Conservation (phyloP, 805 yeast species). For the Nadsonia fulvescens region DNA sequence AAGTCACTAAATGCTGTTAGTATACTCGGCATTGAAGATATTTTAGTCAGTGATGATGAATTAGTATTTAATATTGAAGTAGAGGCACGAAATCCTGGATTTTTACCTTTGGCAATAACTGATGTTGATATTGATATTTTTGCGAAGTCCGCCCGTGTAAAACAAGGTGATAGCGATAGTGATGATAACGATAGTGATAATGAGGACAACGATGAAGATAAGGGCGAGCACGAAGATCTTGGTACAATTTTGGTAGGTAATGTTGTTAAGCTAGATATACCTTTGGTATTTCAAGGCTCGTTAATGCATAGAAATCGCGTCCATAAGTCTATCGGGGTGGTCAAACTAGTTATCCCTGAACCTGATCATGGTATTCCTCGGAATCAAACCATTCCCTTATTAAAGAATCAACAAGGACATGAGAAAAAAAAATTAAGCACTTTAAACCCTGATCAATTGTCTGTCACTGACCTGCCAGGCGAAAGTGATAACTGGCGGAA, state of each 20-base stretch:
- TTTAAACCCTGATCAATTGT: too few relatives aligned
- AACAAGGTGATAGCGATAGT: conserved; percentile 9
- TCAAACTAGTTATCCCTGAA: conserved; percentile 63
- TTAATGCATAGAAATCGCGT: conserved; percentile 47
- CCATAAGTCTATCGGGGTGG: conserved; percentile 44
- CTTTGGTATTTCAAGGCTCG: conserved; percentile 60
- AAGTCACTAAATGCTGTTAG: conserved; percentile 59
- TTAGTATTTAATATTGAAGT: conserved; percentile 61
- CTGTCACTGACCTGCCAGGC: too few relatives aligned
- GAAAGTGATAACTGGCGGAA: conserved; percentile 72
- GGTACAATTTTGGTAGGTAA: conserved; percentile 61
- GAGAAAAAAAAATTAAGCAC: conserved; percentile 1
- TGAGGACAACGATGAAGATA: conserved; percentile 7
- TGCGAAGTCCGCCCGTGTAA: conserved; percentile 23
- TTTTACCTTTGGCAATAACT: conserved; percentile 44
- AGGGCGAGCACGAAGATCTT: conserved; percentile 11
- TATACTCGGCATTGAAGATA: conserved; percentile 44
- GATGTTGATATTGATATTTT: conserved; percentile 69
- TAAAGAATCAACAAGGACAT: conserved; percentile 3
- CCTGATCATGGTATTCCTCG: conserved; percentile 1
- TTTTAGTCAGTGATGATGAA: conserved; percentile 70
- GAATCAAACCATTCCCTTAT: conserved; percentile 1
- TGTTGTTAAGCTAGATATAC: conserved; percentile 46
- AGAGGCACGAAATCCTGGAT: conserved; percentile 76
- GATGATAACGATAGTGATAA: conserved; percentile 11